Conservation (phyloP, 2,329 filamentous ascomycete genomes). For the Epichloe sp. region DNA sequence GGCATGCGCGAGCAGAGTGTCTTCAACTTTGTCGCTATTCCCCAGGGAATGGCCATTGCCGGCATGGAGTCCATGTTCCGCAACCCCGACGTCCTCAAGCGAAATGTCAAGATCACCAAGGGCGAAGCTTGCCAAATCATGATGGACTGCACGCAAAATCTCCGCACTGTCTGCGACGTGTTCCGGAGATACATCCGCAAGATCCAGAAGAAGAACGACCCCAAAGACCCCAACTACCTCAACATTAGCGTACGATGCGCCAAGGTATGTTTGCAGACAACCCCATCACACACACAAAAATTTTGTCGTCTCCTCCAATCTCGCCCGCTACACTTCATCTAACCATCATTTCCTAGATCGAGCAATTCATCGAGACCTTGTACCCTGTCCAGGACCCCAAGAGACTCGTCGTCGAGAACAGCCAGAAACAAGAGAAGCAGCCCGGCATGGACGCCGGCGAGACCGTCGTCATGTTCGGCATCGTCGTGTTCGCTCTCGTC, state of each 20-base stretch:
- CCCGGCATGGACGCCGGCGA: constrained; percentile 42
- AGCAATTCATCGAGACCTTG: constrained; percentile 88
- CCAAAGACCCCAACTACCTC: constrained; percentile 81
- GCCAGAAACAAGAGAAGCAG: constrained; percentile 26
- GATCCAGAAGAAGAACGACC: constrained; percentile 90
- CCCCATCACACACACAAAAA: too few species aligned
- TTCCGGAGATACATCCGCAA: constrained; percentile 66
- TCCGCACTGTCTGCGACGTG: constrained; percentile 65
- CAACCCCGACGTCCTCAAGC: constrained; percentile 74
- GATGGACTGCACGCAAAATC: constrained; percentile 84
- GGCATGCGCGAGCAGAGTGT: constrained; percentile 90
- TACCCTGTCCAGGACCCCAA: constrained; percentile 76
- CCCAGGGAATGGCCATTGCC: constrained; percentile 93
- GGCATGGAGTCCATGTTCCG: constrained; percentile 86
- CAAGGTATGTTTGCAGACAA: constrained; percentile 40
- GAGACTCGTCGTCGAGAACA: constrained; percentile 30
- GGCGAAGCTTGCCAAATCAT: constrained; percentile 86
- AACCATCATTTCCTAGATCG: constrained; percentile 43
- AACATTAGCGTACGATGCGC: constrained; percentile 84
- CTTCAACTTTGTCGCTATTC: constrained; percentile 98
- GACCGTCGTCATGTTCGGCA: constrained; percentile 49
- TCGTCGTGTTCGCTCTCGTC: constrained; percentile 55
- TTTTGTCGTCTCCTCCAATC: too few species aligned
- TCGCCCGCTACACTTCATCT: not conserved
- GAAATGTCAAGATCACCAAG: constrained; percentile 93